Conservation (phyloP, 2,329 filamentous ascomycete genomes). For the Capronia coronata region DNA sequence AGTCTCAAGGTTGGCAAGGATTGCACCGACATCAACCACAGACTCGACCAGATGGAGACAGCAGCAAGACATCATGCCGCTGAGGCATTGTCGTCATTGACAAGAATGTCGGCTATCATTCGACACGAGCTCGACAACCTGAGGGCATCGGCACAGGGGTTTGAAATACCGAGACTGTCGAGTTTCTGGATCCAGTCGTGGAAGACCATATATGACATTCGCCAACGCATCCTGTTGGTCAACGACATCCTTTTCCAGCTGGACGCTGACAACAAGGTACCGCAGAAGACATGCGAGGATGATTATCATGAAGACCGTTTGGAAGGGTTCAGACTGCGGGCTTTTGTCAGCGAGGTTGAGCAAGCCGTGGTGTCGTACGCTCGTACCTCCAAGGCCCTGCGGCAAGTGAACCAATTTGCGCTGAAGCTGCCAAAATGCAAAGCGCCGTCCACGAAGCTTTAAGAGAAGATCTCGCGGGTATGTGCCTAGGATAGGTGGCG, state of each 20-base stretch:
- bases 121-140: background rate
- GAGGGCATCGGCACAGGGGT: background rate
- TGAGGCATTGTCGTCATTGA: background rate
- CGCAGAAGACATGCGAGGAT: background rate
- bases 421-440: no score
- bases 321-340: no score
- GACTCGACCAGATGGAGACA: background rate
- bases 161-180: slow-evolving; percentile 1
- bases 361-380: no score
- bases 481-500: no score
- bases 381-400: no score
- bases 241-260: background rate
- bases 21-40: background rate
- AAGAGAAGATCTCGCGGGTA: no score
- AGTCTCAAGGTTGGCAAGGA: no score
- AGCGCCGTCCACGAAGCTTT: no score
- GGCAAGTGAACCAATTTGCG: no score
- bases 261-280: background rate
- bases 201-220: slow-evolving; percentile 1
- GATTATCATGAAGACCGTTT: no score
- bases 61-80: background rate
- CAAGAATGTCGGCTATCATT: background rate
- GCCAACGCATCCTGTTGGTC: background rate
- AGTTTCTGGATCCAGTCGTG: slow-evolving; percentile 5
- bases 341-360: no score